Conservation (phyloP, 129 eudicot species). For the Pittosporum tobira region DNA sequence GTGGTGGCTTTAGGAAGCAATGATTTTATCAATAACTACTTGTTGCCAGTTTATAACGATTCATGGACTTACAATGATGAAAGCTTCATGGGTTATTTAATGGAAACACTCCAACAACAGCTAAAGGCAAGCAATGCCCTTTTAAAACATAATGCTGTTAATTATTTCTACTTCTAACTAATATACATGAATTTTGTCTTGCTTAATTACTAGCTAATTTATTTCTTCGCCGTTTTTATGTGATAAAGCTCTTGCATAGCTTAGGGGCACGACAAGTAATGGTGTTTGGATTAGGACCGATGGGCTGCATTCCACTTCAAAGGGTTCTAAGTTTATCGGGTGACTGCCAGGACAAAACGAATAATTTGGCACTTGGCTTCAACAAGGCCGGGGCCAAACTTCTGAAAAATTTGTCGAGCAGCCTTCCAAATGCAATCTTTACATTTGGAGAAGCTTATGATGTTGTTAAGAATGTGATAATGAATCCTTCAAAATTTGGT, state of each 20-base stretch:
- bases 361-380: conserved; percentile 59
- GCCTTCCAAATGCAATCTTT: conserved; percentile 65
- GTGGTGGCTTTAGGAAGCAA: conserved; percentile 95
- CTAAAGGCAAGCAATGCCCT: conserved; percentile 37
- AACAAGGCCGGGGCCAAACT: conserved; percentile 49
- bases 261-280: conserved; percentile 78
- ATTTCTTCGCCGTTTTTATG: not conserved
- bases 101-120: conserved; percentile 58
- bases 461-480: conserved; percentile 74
- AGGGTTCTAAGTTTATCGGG: conserved; percentile 76
- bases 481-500: conserved; percentile 67
- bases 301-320: conserved; percentile 98
- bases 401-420: conserved; percentile 36
- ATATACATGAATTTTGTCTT: not conserved
- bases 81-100: conserved; percentile 46
- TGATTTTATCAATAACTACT: conserved; percentile 91
- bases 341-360: conserved; percentile 72
- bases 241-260: conserved; percentile 46
- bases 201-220: not conserved
- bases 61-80: conserved; percentile 76
- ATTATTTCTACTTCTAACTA: not conserved
- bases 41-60: conserved; percentile 81
- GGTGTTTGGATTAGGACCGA: conserved; percentile 93
- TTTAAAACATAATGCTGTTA: not conserved
- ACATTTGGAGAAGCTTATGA: conserved; percentile 91